These are phyloP conservation scores for Lactifluus echinatus DNA, from an alignment of 768 basidiomycete genomes.

Conservation along the genomic window DNA sequence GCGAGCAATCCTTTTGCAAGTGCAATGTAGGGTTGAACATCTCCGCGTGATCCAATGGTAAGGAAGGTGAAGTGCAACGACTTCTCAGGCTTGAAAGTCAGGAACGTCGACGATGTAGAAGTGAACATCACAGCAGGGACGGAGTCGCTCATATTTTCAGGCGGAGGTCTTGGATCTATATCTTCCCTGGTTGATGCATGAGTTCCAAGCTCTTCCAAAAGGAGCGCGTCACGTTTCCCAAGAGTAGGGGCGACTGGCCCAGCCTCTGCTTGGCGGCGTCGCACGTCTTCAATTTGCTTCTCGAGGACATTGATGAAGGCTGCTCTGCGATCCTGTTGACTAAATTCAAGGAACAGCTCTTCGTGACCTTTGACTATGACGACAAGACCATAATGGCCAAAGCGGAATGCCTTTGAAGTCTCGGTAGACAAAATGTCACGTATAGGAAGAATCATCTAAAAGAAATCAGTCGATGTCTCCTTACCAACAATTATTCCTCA, in stretches of 20 bases:
- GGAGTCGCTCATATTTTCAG: constrained; percentile 33
- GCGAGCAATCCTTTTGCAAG: constrained; percentile 85
- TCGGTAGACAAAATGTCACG: constrained; percentile 80
- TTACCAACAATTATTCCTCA: constrained; percentile 31
- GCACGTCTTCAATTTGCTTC: constrained; percentile 68
- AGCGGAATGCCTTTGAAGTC: constrained; percentile 78
- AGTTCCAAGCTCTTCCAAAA: constrained; percentile 79
- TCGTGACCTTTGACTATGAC: constrained; percentile 93
- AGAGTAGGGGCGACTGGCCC: constrained; percentile 38
- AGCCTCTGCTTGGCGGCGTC: constrained; percentile 38
- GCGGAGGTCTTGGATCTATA: constrained; percentile 36
- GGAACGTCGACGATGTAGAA: constrained; percentile 89
- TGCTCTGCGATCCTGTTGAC: constrained; percentile 67
- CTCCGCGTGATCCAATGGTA: constrained; percentile 93
- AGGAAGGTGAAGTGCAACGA: constrained; percentile 86
- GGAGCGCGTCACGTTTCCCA: constrained; percentile 62
- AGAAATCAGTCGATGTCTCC: neutral
- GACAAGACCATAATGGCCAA: constrained; percentile 84
- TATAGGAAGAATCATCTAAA: constrained; percentile 90
- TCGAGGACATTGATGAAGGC: constrained; percentile 71
- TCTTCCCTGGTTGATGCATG: constrained; percentile 32
- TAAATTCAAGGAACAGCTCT: constrained; percentile 95
- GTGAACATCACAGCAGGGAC: constrained; percentile 93
- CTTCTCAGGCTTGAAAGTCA: constrained; percentile 89
- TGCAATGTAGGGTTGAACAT: constrained; percentile 97